Percentiles rank a stretch among this genome's conserved stretches.
Evolutionary conservation across 2,329 filamentous ascomycete species (phyloP).

Genomic region (Myriosclerotinia duriaeana): DNA sequence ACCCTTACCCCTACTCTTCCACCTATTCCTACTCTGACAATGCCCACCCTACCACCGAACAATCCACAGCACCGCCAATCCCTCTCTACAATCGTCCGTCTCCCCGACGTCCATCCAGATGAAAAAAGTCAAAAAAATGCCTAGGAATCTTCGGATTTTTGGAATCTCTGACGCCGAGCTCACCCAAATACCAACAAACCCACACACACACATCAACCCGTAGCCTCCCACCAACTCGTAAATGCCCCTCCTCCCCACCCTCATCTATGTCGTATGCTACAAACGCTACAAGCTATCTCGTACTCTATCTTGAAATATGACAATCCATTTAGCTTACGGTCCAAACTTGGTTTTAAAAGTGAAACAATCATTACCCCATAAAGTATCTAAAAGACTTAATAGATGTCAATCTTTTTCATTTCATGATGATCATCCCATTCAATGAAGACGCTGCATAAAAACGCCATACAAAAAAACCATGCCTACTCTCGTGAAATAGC

Average conservation of each 20-base stretch:
- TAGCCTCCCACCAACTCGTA: no score
- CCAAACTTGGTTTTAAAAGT: neutral
- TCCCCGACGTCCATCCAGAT: neutral
- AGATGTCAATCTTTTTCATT: neutral
- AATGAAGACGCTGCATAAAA: no score
- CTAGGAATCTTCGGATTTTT: no score
- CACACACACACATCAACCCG: no score
- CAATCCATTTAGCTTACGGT: neutral
- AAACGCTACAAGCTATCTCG: neutral
- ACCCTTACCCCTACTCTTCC: no score
- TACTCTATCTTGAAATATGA: neutral
- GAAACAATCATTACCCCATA: neutral
- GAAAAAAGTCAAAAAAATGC: neutral
- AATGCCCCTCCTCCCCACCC: neutral
- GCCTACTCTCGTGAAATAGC: no score
- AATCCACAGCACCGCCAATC: no score
- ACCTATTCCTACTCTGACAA: no score
- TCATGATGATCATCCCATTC: neutral
- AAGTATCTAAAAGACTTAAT: slow-evolving; percentile 13
- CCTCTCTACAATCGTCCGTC: no score
- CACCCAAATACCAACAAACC: no score
- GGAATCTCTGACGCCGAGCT: no score
- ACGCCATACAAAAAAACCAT: neutral
- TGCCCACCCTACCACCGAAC: no score
- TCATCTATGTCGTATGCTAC: neutral